Conservation (phyloP, 345 rosid species). For the Pistacia vera region DNA sequence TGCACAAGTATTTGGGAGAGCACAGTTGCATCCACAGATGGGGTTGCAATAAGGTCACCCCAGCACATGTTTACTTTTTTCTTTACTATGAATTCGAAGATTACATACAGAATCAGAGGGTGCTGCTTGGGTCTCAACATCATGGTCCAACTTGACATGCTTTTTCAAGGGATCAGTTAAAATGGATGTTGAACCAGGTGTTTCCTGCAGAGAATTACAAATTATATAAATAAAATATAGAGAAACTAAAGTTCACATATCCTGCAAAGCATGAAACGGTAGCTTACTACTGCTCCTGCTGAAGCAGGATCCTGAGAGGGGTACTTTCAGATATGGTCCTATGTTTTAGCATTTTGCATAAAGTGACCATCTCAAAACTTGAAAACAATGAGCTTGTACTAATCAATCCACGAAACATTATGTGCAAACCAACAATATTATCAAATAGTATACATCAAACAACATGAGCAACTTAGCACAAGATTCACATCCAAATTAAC, state of each 20-base stretch:
- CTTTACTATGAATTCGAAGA: neutral
- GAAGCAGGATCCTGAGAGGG: neutral
- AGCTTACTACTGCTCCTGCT: neutral
- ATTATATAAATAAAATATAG: conserved; percentile 2
- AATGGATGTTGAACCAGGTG: conserved; percentile 28
- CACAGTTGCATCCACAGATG: conserved; percentile 12
- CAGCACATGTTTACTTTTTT: neutral
- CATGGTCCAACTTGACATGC: conserved; percentile 37
- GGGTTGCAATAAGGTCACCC: conserved; percentile 6
- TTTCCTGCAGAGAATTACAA: conserved; percentile 35
- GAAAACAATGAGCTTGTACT: neutral
- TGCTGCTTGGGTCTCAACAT: conserved; percentile 23
- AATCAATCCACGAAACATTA: neutral
- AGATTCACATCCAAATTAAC: neutral
- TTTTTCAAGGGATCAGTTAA: conserved; percentile 35
- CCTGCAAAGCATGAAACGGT: neutral
- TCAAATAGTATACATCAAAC: neutral
- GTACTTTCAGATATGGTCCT: neutral
- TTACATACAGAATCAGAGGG: conserved; percentile 37
- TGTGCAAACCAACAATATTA: neutral
- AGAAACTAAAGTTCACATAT: conserved; percentile 10
- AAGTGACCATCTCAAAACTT: neutral
- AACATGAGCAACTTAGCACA: neutral
- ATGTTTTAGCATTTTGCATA: neutral
- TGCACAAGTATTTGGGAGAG: neutral